Evolutionary conservation across 2,329 filamentous ascomycete genomes (phyloP).

Genomic region (Cadophora malorum): DNA sequence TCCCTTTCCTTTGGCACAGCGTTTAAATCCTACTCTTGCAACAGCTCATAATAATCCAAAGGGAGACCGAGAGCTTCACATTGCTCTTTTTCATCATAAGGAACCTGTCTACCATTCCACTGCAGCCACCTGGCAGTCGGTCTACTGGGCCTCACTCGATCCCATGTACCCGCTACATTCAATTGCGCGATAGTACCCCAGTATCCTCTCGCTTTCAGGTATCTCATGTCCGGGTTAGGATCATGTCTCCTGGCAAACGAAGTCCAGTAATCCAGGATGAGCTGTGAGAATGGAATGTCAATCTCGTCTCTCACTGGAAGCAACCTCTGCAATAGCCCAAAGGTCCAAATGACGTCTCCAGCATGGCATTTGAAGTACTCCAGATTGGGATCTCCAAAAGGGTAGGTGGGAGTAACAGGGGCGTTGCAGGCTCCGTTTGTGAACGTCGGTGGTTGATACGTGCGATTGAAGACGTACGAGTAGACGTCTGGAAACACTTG

Average conservation of each 20-base stretch:
- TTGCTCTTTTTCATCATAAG: conserved; percentile 21
- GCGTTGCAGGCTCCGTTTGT: neutral
- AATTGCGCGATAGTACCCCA: neutral
- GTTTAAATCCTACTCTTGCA: neutral
- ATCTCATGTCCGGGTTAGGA: conserved; percentile 17
- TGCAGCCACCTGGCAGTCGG: conserved; percentile 19
- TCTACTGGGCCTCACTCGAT: conserved; percentile 22
- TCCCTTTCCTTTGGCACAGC: neutral
- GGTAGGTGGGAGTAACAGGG: neutral
- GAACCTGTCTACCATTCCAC: conserved; percentile 16
- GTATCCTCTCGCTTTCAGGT: neutral
- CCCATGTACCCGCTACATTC: neutral
- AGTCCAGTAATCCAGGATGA: conserved; percentile 13
- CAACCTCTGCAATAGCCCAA: neutral
- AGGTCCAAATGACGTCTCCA: neutral
- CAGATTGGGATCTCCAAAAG: neutral
- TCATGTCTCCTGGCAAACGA: conserved; percentile 11
- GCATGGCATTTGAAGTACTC: neutral
- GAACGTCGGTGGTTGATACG: conserved; percentile 35
- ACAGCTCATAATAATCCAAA: conserved; percentile 24
- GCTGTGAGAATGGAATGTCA: conserved; percentile 2
- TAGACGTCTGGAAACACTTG: conserved; percentile 42
- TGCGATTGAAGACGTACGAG: conserved; percentile 43
- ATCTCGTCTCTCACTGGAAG: conserved; percentile 1
- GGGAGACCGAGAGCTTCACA: conserved; percentile 24